Percentiles rank a stretch among this genome's conserved stretches.
Evolutionary conservation across 495 filamentous ascomycete species (phyloP).

Genomic region (Penicillium macrosclerotiorum): DNA sequence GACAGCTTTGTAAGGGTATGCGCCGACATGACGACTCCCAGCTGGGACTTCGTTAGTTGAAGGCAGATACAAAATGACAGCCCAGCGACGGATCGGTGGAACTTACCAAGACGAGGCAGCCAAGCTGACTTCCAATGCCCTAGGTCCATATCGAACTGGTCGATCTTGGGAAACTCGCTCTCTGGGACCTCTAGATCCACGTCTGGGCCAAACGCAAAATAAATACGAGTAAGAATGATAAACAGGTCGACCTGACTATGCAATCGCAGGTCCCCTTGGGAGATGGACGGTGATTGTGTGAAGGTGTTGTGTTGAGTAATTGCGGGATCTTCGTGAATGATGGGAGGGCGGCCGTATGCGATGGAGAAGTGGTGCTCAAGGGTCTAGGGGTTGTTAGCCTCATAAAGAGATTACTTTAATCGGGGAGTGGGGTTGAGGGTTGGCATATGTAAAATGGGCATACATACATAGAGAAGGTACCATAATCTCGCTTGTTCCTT

Average conservation of each 20-base stretch:
- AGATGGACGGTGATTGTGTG: slow-evolving; percentile 39
- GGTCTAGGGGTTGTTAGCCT: slow-evolving; percentile 31
- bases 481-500: slow-evolving; percentile 46
- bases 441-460: no score
- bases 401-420: no score
- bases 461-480: slow-evolving; percentile 54
- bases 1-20: slow-evolving; percentile 53
- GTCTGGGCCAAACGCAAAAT: slow-evolving; percentile 58
- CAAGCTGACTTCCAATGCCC: slow-evolving; percentile 48
- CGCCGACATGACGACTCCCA: slow-evolving; percentile 50
- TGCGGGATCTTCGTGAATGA: slow-evolving; percentile 53
- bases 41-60: slow-evolving; percentile 30
- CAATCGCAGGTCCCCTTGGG: slow-evolving; percentile 52
- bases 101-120: slow-evolving; percentile 47
- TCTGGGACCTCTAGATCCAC: slow-evolving; percentile 51
- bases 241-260: slow-evolving; percentile 59
- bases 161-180: slow-evolving; percentile 42
- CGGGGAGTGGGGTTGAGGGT: no score
- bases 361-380: slow-evolving; percentile 56
- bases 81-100: background rate
- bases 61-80: slow-evolving; percentile 6
- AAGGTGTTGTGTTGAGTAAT: slow-evolving; percentile 53
- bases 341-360: slow-evolving; percentile 53
- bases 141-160: slow-evolving; percentile 43
- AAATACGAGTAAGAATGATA: slow-evolving; percentile 55